Evolutionary conservation across 2,329 filamentous ascomycete species (phyloP), one percentile per base, ranked within the genome.

Genomic region (Xylariaceae sp.): DNA sequence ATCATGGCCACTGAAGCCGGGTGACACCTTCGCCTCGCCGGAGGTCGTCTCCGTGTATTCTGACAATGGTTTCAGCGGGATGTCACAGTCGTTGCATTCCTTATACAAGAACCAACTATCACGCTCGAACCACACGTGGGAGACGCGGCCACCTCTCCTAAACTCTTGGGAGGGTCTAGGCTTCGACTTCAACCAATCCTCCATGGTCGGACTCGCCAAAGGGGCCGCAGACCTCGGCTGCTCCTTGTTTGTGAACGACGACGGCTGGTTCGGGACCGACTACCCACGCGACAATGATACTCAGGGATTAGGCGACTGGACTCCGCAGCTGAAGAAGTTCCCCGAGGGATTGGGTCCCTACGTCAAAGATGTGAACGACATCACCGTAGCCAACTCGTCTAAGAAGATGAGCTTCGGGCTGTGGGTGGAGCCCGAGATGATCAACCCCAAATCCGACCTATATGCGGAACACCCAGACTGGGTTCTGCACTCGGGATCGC

Each of bases 361-460:
- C 1, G 79, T 87, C 1, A 70, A 78, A 0, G 74, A 78, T 4
- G 75, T 87, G 29, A 84, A 78, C 4, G 72, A 75, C 6, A 75
- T 86, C 5, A 74, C 77, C 3, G 77, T 79, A 0, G 70, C 76
- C 2, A 79, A 82, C 26, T 76, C 80, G 0, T 76, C 78, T 0
- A 73, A 75, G 0, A 76, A 80, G 2, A 69, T 89, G 43, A 76
- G 79, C 11, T 89, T 89, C 61, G 86, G 86, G 14, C 76, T 89
- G 3, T 89, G 86, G 86, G 78, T 89, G 2, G 87, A 89, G 67
- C 86, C 85, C 0, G 86, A 89, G 64, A 89, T 89, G 87, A 81
- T 88, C 46, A 87, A 85, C 54, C 81, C 82, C 1, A 82, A 85
- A 50, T 88, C 86, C 0, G 79, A 76, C 2, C 75, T 89, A 2